Conservation (phyloP, 2,329 filamentous ascomycete species). For the Alternaria infectoria region DNA sequence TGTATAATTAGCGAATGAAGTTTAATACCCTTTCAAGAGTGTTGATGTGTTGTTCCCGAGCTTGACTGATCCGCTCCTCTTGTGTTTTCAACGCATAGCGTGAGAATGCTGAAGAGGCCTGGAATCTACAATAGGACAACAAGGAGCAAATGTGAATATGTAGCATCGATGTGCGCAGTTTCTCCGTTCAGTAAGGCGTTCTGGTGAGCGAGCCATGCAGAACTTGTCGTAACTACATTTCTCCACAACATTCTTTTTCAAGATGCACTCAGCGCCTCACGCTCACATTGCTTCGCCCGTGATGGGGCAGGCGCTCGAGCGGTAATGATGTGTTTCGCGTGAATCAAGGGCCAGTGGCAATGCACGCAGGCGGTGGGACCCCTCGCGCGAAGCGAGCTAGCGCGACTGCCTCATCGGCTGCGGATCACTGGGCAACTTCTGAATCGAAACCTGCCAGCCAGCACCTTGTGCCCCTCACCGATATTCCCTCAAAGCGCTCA, state of each 20-base stretch:
- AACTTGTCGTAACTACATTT: too few relatives aligned
- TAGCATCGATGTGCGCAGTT: not conserved
- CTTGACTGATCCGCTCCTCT: not conserved
- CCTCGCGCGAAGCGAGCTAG: slow-evolving; percentile 21
- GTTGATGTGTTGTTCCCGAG: not conserved
- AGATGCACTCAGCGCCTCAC: too few relatives aligned
- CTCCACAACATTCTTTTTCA: too few relatives aligned
- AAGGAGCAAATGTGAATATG: not conserved
- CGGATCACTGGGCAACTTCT: slow-evolving; percentile 20
- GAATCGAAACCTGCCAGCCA: slow-evolving; percentile 22
- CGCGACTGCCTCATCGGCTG: slow-evolving; percentile 19
- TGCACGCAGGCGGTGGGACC: slow-evolving; percentile 18
- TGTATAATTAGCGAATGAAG: not conserved
- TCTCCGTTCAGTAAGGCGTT: not conserved
- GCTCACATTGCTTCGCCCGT: too few relatives aligned
- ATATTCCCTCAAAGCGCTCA: slow-evolving; percentile 10
- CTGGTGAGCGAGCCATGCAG: too few relatives aligned
- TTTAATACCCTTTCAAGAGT: not conserved
- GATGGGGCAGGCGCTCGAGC: not conserved
- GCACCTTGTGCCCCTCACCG: slow-evolving; percentile 29
- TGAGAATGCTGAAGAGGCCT: not conserved
- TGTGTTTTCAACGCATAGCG: not conserved
- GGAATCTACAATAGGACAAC: not conserved
- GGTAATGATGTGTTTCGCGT: not conserved
- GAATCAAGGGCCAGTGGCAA: slow-evolving; percentile 11